phyloP scores from a whole-genome alignment of 73 alveolate genomes.

The Paramecium sonneborni region DNA sequence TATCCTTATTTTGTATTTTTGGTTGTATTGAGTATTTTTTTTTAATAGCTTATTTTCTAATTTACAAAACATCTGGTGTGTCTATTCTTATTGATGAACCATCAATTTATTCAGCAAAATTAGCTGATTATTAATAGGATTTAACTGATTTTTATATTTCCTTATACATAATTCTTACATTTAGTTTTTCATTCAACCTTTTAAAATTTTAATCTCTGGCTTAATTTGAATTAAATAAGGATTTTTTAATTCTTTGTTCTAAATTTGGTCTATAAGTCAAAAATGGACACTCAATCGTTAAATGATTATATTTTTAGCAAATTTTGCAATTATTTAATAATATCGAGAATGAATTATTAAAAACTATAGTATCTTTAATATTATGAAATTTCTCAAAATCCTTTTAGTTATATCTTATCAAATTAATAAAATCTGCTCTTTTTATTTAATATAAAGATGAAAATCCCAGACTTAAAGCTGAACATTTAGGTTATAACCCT shows the following conservation, averaged over 20 bases:
- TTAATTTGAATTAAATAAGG: neutral
- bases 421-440: slow-evolving; percentile 20
- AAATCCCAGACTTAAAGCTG: neutral
- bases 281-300: neutral
- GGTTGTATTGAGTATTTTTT: neutral
- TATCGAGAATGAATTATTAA: too few species aligned
- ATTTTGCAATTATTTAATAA: neutral
- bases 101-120: neutral
- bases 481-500: neutral
- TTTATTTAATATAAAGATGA: neutral
- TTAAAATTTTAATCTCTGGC: neutral
- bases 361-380: neutral
- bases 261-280: neutral
- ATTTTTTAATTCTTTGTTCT: too few species aligned
- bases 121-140: neutral
- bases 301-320: neutral
- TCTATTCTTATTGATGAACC: neutral
- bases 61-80: neutral
- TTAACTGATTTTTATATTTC: neutral
- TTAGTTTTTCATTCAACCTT: neutral
- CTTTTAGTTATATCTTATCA: neutral
- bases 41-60: neutral
- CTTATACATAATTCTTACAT: neutral
- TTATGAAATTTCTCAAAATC: slow-evolving; percentile 51
- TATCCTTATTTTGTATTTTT: neutral